These are phyloP conservation scores for Colletotrichum australisinense DNA, from an alignment of 2,329 filamentous ascomycete genomes.

Conservation along the genomic window DNA sequence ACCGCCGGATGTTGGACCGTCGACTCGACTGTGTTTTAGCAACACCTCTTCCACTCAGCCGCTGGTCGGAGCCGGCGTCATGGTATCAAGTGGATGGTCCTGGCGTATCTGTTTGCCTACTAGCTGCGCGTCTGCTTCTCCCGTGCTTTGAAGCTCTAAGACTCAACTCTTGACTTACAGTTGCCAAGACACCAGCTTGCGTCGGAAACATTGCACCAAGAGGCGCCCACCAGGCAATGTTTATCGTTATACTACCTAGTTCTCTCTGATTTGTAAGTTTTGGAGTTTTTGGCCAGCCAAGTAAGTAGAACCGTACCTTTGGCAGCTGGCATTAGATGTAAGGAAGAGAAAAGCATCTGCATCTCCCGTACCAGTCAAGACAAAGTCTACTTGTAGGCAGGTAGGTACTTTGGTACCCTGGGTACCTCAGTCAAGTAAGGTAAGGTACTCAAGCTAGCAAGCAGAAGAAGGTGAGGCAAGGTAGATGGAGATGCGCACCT, in stretches of 20 bases:
- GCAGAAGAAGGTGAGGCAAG: not conserved
- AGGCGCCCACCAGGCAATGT: not conserved
- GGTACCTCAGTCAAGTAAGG: no score
- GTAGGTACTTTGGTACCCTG: not conserved
- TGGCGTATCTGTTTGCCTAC: not conserved
- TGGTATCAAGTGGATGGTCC: not conserved
- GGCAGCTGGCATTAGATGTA: not conserved
- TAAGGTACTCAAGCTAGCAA: no score
- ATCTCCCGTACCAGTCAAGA: not conserved
- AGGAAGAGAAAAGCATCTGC: not conserved
- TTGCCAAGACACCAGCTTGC: not conserved
- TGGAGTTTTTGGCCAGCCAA: not conserved
- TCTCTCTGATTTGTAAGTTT: not conserved
- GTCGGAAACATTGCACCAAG: not conserved
- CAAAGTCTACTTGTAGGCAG: not conserved
- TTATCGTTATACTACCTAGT: not conserved
- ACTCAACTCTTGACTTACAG: not conserved
- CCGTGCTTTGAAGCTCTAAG: not conserved
- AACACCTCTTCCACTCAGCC: not conserved
- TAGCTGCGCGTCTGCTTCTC: not conserved
- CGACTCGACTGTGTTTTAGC: conserved; percentile 9
- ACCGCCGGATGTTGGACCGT: not conserved
- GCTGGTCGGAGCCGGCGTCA: not conserved
- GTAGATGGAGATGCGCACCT: not conserved
- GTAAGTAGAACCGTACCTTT: not conserved